These are phyloP conservation scores for Aspergillus wentii DNA, from an alignment of 495 filamentous ascomycete species.

Conservation along the genomic window DNA sequence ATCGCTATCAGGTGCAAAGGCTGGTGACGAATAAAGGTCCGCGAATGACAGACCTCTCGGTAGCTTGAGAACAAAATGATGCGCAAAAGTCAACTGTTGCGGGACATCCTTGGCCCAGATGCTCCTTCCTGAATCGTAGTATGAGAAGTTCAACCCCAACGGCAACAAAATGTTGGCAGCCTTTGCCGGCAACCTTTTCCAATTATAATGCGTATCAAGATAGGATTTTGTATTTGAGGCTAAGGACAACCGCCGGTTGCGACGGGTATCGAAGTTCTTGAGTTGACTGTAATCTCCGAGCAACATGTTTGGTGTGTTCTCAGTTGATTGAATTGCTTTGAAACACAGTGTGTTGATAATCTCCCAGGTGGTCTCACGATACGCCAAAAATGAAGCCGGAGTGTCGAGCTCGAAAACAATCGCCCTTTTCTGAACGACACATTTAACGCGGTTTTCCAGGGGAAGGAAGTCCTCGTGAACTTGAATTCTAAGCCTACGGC, in stretches of 20 bases:
- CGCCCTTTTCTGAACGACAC: slow-evolving; percentile 25
- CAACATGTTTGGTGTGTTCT: slow-evolving; percentile 1
- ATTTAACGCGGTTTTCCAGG: too few species aligned
- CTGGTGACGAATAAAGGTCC: slow-evolving; percentile 8
- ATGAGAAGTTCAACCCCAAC: slow-evolving; percentile 11
- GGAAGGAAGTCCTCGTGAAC: slow-evolving; percentile 61
- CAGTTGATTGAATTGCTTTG: not conserved
- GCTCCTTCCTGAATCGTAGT: slow-evolving; percentile 15
- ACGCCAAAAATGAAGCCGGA: slow-evolving; percentile 40
- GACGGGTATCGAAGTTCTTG: slow-evolving; percentile 17
- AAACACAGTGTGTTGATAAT: slow-evolving; percentile 42
- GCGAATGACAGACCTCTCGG: slow-evolving; percentile 20
- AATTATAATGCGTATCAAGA: slow-evolving; percentile 33
- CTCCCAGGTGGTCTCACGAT: slow-evolving; percentile 46
- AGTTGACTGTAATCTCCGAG: slow-evolving; percentile 22
- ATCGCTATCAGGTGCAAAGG: slow-evolving; percentile 10
- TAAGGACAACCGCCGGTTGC: slow-evolving; percentile 17
- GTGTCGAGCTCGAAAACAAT: slow-evolving; percentile 53
- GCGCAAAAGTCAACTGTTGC: slow-evolving; percentile 26
- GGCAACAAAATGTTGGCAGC: slow-evolving; percentile 13
- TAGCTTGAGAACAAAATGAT: slow-evolving; percentile 28
- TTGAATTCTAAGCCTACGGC: slow-evolving; percentile 43
- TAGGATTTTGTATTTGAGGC: slow-evolving; percentile 44
- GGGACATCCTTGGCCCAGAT: slow-evolving; percentile 26
- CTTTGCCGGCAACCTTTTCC: slow-evolving; percentile 17